Evolutionary conservation across 805 yeast genomes (phyloP).

Genomic region (Lipomyces starkeyi): DNA sequence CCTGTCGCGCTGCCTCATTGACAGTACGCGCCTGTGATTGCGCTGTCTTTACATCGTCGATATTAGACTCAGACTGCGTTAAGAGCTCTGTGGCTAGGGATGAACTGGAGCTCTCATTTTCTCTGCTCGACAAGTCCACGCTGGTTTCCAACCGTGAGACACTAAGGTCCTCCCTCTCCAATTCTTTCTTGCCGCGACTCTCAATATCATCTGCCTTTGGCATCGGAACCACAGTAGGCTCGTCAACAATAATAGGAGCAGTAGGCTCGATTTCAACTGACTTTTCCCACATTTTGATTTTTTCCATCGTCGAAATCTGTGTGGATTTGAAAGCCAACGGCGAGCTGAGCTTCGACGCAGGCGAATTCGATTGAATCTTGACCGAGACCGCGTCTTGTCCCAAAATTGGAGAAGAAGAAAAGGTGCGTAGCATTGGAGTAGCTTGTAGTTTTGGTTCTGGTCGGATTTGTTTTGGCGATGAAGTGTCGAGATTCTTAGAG

Average conservation of each 20-base stretch:
- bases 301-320: neutral
- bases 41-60: neutral
- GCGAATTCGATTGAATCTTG: neutral
- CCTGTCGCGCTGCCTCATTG: neutral
- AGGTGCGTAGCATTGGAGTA: neutral
- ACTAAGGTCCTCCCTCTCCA: neutral
- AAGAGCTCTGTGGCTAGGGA: neutral
- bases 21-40: neutral
- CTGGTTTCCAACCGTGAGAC: neutral
- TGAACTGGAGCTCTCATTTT: neutral
- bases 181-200: neutral
- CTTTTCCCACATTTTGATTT: constrained; percentile 6
- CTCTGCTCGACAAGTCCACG: neutral
- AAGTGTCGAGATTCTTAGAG: neutral
- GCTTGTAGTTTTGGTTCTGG: neutral
- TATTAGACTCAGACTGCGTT: neutral
- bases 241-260: neutral
- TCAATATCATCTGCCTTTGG: neutral
- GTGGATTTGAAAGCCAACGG: neutral
- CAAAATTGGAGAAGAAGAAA: neutral
- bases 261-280: neutral
- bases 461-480: neutral
- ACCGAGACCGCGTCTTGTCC: neutral
- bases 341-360: neutral
- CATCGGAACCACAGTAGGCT: neutral